Conservation (phyloP, 495 filamentous ascomycete species). For the Talaromyces liani region DNA sequence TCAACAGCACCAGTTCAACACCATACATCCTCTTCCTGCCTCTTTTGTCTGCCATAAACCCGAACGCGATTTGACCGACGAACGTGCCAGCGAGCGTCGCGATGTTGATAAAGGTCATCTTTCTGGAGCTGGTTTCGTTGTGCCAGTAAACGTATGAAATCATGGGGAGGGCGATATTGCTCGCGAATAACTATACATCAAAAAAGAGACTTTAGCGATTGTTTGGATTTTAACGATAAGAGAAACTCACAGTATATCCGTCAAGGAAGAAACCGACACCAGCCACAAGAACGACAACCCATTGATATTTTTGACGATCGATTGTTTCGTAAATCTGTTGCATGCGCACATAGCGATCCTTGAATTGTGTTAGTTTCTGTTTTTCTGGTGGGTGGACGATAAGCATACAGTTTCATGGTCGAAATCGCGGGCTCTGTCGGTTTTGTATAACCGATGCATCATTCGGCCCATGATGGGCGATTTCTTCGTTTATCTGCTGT, state of each 20-base stretch:
- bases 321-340: constrained; percentile 43
- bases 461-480: constrained; percentile 28
- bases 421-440: constrained; percentile 41
- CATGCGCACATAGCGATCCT: constrained; percentile 43
- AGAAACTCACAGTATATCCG: constrained; percentile 51
- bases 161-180: constrained; percentile 56
- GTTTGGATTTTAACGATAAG: background rate
- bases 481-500: background rate
- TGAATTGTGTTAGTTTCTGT: background rate
- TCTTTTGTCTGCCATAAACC: constrained; percentile 52
- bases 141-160: constrained; percentile 57
- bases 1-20: constrained; percentile 53
- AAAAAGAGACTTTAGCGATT: background rate
- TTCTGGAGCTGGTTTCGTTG: constrained; percentile 28
- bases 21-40: constrained; percentile 62
- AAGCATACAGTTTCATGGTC: constrained; percentile 38
- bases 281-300: constrained; percentile 49
- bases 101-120: constrained; percentile 47
- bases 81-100: constrained; percentile 52
- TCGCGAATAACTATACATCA: constrained; percentile 45
- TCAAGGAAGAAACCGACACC: constrained; percentile 63
- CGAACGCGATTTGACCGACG: constrained; percentile 54
- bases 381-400: background rate
- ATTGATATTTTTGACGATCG: constrained; percentile 39
- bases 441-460: constrained; percentile 37